phyloP scores from a whole-genome alignment of 2,329 filamentous ascomycete species.

The Pseudogymnoascus sp. region DNA sequence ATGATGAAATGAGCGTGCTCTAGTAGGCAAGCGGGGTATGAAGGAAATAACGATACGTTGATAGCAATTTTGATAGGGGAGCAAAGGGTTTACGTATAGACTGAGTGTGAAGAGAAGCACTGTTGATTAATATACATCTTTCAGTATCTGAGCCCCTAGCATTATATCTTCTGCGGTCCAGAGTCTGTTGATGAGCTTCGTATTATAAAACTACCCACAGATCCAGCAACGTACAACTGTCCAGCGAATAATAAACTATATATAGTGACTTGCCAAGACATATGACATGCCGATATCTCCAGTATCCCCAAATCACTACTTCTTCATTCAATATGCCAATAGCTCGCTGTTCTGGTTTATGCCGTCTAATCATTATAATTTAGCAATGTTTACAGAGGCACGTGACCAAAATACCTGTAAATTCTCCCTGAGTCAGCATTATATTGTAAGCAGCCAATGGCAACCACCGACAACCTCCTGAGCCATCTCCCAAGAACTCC shows the following conservation, averaged over 20 bases:
- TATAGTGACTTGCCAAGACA: neutral
- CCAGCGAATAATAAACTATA: neutral
- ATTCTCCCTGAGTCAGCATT: neutral
- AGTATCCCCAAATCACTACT: neutral
- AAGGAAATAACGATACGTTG: neutral
- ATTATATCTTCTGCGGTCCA: neutral
- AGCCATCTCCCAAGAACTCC: neutral
- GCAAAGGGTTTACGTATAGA: conserved; percentile 3
- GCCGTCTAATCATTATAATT: neutral
- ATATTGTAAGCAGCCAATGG: neutral
- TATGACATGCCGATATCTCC: neutral
- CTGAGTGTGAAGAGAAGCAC: conserved; percentile 3
- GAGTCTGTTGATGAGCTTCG: neutral
- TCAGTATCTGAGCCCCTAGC: neutral
- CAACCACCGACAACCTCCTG: neutral
- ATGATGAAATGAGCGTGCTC: conserved; percentile 8
- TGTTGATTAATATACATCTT: conserved; percentile 5
- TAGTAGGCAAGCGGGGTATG: neutral
- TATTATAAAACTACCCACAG: neutral
- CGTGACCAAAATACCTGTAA: neutral
- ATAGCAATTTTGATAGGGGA: neutral
- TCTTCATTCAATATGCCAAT: neutral
- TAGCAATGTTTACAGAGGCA: neutral
- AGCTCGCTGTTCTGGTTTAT: neutral
- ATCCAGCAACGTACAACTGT: neutral